Percentiles rank a stretch among this genome's conserved stretches.
Conservation (phyloP, 1,139 yeast species). For the Geotrichum siamense region DNA sequence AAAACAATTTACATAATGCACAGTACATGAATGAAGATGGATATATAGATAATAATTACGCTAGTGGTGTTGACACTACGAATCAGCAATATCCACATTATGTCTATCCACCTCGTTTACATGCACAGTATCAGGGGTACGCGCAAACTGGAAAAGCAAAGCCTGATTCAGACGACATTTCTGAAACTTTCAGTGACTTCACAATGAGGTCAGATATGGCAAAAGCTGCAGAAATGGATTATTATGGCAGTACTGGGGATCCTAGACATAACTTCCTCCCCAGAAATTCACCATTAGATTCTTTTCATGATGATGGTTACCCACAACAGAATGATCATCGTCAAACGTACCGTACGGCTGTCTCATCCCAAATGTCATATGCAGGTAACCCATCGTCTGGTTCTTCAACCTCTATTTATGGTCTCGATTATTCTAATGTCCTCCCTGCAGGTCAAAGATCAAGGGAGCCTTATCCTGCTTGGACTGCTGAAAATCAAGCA, state of each 20-base stretch:
- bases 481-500: constrained; percentile 87
- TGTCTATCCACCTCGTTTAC: constrained; percentile 15
- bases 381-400: constrained; percentile 83
- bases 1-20: constrained; percentile 24
- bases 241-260: constrained; percentile 27
- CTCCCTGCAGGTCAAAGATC: constrained; percentile 35
- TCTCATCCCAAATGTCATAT: constrained; percentile 46
- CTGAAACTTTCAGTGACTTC: constrained; percentile 40
- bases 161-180: constrained; percentile 34
- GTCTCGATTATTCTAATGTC: constrained; percentile 64
- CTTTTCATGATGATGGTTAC: constrained; percentile 25
- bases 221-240: constrained; percentile 35
- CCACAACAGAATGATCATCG: constrained; percentile 12
- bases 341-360: constrained; percentile 23
- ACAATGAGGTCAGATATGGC: constrained; percentile 37
- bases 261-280: constrained; percentile 27
- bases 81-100: constrained; percentile 1
- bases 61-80: constrained; percentile 30
- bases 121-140: constrained; percentile 12
- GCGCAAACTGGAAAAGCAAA: constrained; percentile 21
- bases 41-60: constrained; percentile 33
- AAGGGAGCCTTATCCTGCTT: constrained; percentile 91
- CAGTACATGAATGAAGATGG: constrained; percentile 31
- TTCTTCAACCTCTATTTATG: constrained; percentile 91
- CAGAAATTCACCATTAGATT: constrained; percentile 24